Evolutionary conservation across 148 eudicot species (phyloP).

Genomic region (Fagopyrum esculentum): DNA sequence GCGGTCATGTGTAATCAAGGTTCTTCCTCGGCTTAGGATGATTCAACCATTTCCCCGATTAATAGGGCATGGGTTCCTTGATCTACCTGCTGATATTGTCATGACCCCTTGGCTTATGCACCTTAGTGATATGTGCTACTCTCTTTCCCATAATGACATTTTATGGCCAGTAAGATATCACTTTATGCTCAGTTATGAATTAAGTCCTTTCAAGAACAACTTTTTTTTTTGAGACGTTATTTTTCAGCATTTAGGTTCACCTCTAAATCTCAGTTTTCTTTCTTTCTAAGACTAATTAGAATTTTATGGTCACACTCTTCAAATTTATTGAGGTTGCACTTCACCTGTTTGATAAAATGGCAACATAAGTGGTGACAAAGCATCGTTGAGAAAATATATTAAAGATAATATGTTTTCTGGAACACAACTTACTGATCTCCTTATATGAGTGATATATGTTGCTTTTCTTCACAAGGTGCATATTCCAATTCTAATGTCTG

Average conservation of each 20-base stretch:
- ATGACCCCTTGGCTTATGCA: constrained; percentile 83
- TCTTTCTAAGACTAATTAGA: neutral
- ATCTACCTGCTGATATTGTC: constrained; percentile 85
- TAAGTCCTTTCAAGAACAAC: neutral
- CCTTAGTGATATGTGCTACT: constrained; percentile 67
- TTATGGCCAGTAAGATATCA: constrained; percentile 76
- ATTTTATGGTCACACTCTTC: too few species aligned
- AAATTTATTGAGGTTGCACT: too few species aligned
- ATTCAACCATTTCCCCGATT: neutral
- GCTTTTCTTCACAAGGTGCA: too few species aligned
- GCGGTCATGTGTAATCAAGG: too few species aligned
- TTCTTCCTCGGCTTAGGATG: too few species aligned
- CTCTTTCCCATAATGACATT: constrained; percentile 61
- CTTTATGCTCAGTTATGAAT: constrained; percentile 1
- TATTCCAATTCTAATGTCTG: too few species aligned
- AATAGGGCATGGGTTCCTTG: constrained; percentile 82
- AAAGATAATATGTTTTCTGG: too few species aligned
- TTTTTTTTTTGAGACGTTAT: neutral
- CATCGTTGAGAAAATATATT: too few species aligned
- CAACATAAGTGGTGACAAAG: too few species aligned
- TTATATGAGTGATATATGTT: too few species aligned
- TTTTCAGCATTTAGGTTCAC: neutral
- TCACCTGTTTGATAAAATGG: too few species aligned
- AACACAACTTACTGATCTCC: too few species aligned
- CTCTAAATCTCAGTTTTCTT: neutral